Evolutionary conservation across 2,329 filamentous ascomycete species (phyloP).

Genomic region (Ceratocystis smalleyi): DNA sequence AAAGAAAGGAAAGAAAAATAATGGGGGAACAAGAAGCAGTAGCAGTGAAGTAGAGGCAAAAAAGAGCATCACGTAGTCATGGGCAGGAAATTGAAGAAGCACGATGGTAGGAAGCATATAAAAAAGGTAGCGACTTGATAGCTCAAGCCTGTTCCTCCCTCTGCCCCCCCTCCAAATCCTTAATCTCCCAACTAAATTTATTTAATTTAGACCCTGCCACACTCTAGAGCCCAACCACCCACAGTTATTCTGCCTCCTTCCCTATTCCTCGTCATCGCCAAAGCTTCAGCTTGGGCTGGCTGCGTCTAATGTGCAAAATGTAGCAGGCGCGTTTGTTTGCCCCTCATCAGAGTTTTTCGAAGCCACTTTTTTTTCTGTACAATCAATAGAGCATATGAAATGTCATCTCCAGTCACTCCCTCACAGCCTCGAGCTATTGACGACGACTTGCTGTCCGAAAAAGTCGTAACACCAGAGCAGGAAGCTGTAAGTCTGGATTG

Average conservation of each 20-base stretch:
- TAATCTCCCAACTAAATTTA: not conserved
- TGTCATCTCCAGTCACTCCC: not conserved
- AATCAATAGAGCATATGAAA: not conserved
- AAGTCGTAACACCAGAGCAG: conserved; percentile 38
- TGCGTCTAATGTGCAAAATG: not conserved
- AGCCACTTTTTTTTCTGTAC: no score
- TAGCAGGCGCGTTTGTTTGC: not conserved
- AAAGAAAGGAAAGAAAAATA: not conserved
- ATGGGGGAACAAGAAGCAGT: no score
- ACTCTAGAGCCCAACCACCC: not conserved
- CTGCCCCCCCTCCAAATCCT: not conserved
- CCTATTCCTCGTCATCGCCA: not conserved
- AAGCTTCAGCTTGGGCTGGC: not conserved
- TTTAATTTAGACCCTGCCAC: not conserved
- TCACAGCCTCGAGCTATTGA: not conserved
- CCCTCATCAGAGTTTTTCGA: not conserved
- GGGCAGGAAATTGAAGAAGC: not conserved
- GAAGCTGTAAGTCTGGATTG: conserved; percentile 33
- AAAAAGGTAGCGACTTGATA: not conserved
- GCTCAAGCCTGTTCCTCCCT: not conserved
- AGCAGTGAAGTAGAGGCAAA: no score
- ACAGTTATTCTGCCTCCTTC: not conserved
- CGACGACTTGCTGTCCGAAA: conserved; percentile 23
- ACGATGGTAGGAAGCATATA: not conserved
- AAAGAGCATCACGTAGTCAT: no score